Conservation (phyloP, 371 early-diverging fungal species). For the Apophysomyces sp. region DNA sequence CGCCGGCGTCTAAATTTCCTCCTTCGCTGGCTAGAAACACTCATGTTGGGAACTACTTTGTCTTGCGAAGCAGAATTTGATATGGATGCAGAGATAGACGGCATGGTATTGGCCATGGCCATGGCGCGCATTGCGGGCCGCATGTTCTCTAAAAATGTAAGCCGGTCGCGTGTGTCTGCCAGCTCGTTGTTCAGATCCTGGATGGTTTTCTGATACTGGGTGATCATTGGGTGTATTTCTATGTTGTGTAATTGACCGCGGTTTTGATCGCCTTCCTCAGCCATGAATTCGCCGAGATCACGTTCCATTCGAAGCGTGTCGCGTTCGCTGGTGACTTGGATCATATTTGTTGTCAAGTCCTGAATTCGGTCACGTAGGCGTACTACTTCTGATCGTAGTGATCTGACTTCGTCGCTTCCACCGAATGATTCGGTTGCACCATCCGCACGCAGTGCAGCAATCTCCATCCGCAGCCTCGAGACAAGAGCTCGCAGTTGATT, state of each 20-base stretch:
- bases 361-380: conserved; percentile 57
- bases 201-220: conserved; percentile 58
- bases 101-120: conserved; percentile 19
- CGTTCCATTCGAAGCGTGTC: conserved; percentile 62
- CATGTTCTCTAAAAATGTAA: conserved; percentile 29
- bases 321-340: conserved; percentile 60
- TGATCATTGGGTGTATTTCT: conserved; percentile 54
- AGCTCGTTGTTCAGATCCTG: conserved; percentile 55
- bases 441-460: conserved; percentile 50
- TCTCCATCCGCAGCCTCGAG: conserved; percentile 67
- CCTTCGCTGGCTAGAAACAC: conserved; percentile 10
- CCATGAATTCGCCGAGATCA: conserved; percentile 43
- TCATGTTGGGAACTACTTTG: conserved; percentile 1
- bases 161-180: conserved; percentile 41
- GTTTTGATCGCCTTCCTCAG: conserved; percentile 8
- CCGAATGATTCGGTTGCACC: conserved; percentile 29
- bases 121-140: conserved; percentile 34
- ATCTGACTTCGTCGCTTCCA: conserved; percentile 41
- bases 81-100: conserved; percentile 16
- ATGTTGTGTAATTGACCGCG: neutral
- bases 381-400: conserved; percentile 44
- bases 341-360: conserved; percentile 46
- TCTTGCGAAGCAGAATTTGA: conserved; percentile 21
- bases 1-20: conserved; percentile 18
- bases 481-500: conserved; percentile 73